phyloP scores from a whole-genome alignment of 1,284 basidiomycete genomes.

The Cystobasidium pallidum region DNA sequence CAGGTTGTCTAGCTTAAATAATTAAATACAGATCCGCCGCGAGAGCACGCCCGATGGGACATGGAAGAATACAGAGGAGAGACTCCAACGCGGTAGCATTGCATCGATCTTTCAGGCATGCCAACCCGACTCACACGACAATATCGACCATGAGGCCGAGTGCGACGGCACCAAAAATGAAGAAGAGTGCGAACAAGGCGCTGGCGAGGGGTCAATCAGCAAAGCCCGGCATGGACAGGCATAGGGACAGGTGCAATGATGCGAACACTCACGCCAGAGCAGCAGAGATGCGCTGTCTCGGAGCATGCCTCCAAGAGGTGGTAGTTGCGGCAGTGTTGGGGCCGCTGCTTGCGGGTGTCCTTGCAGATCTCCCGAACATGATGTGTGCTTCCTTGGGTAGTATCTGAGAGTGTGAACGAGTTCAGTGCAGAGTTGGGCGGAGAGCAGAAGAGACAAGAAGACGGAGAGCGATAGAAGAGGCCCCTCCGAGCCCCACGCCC shows the following conservation, averaged over 20 bases:
- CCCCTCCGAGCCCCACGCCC: too few relatives aligned
- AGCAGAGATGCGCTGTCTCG: slow-evolving; percentile 7
- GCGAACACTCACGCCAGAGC: not conserved
- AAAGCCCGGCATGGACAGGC: not conserved
- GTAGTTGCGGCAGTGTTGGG: not conserved
- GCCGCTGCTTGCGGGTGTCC: not conserved
- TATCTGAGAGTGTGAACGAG: not conserved
- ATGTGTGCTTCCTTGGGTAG: not conserved
- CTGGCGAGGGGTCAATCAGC: not conserved
- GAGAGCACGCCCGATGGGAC: too few relatives aligned
- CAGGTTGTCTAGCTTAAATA: too few relatives aligned
- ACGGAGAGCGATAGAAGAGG: not conserved
- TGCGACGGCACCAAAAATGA: slow-evolving; percentile 7
- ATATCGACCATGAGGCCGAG: slow-evolving; percentile 15
- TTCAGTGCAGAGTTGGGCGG: not conserved
- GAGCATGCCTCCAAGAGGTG: not conserved
- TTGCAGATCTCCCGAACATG: not conserved
- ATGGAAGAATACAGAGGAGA: too few relatives aligned
- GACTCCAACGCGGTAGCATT: too few relatives aligned
- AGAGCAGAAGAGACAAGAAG: not conserved
- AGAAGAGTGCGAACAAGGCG: slow-evolving; percentile 13
- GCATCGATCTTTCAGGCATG: too few relatives aligned
- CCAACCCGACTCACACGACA: slow-evolving; percentile 7
- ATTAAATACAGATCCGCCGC: too few relatives aligned
- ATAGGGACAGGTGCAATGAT: not conserved